phyloP scores from a whole-genome alignment of 805 yeast species.

The Maudiozyma turicensis region DNA sequence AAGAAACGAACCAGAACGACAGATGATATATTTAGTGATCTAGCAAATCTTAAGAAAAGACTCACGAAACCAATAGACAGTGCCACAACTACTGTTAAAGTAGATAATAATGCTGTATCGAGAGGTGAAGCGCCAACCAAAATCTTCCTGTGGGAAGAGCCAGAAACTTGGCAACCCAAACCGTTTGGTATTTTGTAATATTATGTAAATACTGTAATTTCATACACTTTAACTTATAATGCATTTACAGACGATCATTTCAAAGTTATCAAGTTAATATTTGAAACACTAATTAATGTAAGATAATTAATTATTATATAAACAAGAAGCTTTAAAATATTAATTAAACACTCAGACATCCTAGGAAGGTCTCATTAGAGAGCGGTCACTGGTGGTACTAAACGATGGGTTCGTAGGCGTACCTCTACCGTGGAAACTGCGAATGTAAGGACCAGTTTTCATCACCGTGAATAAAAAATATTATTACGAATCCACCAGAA shows the following conservation, averaged over 20 bases:
- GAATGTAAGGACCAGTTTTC: conserved; percentile 70
- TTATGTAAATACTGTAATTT: neutral
- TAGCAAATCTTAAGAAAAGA: conserved; percentile 24
- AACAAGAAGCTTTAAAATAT: neutral
- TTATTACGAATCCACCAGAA: neutral
- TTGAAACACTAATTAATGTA: neutral
- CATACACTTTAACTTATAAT: neutral
- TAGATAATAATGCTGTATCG: neutral
- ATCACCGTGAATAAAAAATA: conserved; percentile 42
- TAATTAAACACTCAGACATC: conserved; percentile 61
- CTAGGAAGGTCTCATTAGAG: conserved; percentile 65
- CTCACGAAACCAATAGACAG: neutral
- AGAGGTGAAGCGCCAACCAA: too few relatives aligned
- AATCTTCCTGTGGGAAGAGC: conserved; percentile 3
- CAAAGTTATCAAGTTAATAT: too few relatives aligned
- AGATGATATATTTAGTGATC: conserved; percentile 22
- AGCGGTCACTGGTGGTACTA: conserved; percentile 75
- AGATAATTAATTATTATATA: neutral
- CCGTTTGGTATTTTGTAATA: conserved; percentile 42
- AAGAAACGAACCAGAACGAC: neutral
- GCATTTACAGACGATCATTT: neutral
- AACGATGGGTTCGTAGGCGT: conserved; percentile 72
- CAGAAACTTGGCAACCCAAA: conserved; percentile 37
- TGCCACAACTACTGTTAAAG: too few relatives aligned
- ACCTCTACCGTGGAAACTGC: conserved; percentile 94